Base-by-base conservation (phyloP, 2,329 filamentous ascomycete species). In the Talaromyces sp. region DNA sequence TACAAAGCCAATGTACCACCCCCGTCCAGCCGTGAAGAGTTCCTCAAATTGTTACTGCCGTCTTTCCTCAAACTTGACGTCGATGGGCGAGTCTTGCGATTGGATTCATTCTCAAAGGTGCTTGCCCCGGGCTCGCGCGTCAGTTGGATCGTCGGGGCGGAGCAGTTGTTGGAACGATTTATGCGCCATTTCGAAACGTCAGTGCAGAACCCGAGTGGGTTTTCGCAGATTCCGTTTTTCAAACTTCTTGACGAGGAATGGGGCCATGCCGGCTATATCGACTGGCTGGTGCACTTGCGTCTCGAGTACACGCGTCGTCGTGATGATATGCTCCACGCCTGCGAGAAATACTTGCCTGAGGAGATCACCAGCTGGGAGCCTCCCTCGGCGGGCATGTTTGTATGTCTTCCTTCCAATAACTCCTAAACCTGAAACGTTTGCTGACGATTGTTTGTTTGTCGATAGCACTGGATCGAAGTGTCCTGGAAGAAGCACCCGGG, bases 51-150 rank as follows among this genome's bases (percentile, higher is more conserved):
- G 3, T 82, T 96, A 5, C 82, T 92, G 4, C 92, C 92, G 0
- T 89, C 89, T 2, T 86, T 89, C 60, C 82, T 96, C 34, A 90
- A 86, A 76, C 82, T 97, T 69, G 93, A 97, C 72, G 82, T 85
- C 0, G 92, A 96, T 73, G 94, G 93, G 7, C 89, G 93, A 64
- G 93, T 97, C 40, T 82, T 96, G 79, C 89, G 93, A 40, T 84
- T 97, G 76, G 93, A 97, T 73, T 96, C 92, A 0, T 96, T 97
- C 78, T 96, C 91, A 70, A 97, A 97, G 78, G 91, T 96, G 1
- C 82, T 96, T 34, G 84, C 92, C 0, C 93, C 94, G 0, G 93
- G 93, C 8, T 87, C 89, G 14, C 86, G 93, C 52, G 78, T 89
- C 47, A 93, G 93, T 50, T 99, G 95, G 94, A 84, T 97, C 62